Conservation (phyloP, 495 filamentous ascomycete genomes). For the Hyaloscypha hepaticicola region DNA sequence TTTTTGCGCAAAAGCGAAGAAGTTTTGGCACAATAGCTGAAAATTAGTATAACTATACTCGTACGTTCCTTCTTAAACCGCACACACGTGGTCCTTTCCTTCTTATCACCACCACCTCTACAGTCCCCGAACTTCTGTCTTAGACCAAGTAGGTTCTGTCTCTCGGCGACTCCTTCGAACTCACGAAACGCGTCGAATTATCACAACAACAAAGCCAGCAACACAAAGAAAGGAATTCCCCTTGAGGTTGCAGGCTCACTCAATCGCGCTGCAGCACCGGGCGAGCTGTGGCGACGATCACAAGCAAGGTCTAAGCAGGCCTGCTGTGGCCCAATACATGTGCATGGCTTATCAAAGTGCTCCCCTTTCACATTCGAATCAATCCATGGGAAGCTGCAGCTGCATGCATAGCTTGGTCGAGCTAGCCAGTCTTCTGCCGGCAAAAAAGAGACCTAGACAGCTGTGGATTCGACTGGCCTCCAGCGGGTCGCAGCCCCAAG, state of each 20-base stretch:
- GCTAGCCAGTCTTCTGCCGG: neutral
- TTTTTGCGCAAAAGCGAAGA: conserved; percentile 9
- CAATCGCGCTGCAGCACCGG: conserved; percentile 3
- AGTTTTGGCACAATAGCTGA: neutral
- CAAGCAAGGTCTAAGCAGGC: conserved; percentile 11
- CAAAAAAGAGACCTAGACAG: neutral
- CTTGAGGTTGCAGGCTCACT: conserved; percentile 8
- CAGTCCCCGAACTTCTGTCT: neutral
- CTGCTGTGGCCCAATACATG: conserved; percentile 12
- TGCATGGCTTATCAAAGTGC: conserved; percentile 8
- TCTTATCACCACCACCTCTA: conserved; percentile 4
- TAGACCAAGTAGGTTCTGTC: conserved; percentile 8
- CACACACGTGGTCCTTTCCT: neutral
- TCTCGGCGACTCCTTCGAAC: conserved; percentile 7
- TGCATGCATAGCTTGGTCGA: conserved; percentile 6
- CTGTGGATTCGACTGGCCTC: neutral
- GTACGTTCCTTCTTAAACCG: neutral
- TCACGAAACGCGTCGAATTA: conserved; percentile 26
- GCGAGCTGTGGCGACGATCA: conserved; percentile 16
- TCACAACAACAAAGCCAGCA: conserved; percentile 7
- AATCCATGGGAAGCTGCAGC: neutral
- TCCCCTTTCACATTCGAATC: conserved; percentile 3
- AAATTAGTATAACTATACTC: neutral
- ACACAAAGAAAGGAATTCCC: conserved; percentile 3
- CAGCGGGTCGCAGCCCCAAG: neutral